Base-by-base conservation (phyloP, 75 land plant species). In the Larix kaempferi region DNA sequence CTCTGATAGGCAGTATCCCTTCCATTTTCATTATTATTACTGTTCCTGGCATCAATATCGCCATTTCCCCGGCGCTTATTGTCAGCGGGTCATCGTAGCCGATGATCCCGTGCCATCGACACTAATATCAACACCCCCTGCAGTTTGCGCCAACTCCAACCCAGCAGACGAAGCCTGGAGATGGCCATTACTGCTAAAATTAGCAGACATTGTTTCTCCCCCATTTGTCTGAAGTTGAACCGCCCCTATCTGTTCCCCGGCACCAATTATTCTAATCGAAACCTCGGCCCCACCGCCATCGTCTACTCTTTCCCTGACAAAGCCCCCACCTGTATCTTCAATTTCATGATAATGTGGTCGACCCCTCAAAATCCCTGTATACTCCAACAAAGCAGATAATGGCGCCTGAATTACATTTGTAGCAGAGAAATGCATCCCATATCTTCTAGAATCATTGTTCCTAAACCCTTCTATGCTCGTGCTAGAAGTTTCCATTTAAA, bases 231-330 rank as follows among this genome's bases (percentile, higher is more conserved):
- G 33, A 26, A 78, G 59, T 74, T 57, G 72, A 25, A 75, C 62
- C 59, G 67, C 58, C 54, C 63, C 75, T 29, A 52, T 79, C 5
- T 81, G 88, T 52, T 89, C 89, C 10, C 82, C 87, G 0, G 77
- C 84, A 25, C 92, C 91, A 72, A 93, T 85, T 63, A 93, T 93
- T 81, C 94, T 87, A 81, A 93, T 93, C 0, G 95, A 77, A 26
- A 93, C 93, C 85, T 93, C 95, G 6, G 86, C 94, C 14, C 80
- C 87, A 8, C 66, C 62, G n/a, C 80, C 73, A 23, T 74, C 73
- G 13, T 52, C 82, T 10, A 61, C 69, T 49, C 82, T 74, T 57
- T 80, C 75, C 44, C 86, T 75, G 22, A 55, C 71, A 29, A 15
- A 6, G 44, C 55, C 63, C 19, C 54, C 26, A 26, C 52, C 17